Evolutionary conservation across 1,284 basidiomycete genomes (phyloP), one percentile per base, ranked within the genome.

Genomic region (Heimioporus punctisporus): DNA sequence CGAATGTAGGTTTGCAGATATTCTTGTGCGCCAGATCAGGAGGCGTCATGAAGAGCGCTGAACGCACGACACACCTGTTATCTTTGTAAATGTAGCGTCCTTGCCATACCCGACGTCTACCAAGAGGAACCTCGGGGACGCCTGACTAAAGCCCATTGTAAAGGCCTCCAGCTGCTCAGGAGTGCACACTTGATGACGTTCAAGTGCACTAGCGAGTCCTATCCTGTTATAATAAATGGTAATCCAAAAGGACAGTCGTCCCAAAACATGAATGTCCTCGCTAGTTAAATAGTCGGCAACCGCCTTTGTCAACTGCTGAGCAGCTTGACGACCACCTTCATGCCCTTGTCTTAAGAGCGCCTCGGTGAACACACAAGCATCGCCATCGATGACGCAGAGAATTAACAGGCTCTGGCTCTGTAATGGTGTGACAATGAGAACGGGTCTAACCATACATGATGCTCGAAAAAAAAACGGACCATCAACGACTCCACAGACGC

Each of bases 1-100:
- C 81, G 79, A 45, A 82, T 76, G 67, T 85, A 92, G n/a, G 89
- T 86, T 69, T 86, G 80, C 39, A 93, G 72, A 66, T 90, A 85
- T 68, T 91, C 91, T 92, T 62, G 28, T 25, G 46, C 39, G 25
- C 17, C n/a, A 23, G 23, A 41, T 59, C 26, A 52, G 47, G n/a
- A n/a, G n/a, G n/a, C n/a, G n/a, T n/a, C n/a, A n/a, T 49, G 47
- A 57, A 45, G 26, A 21, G 26, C 19, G 43, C 21, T 11, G 2
- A 48, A 46, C 27, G 21, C 4, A 41, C 7, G 19, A 54, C 66
- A 14, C 44, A 90, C 91, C 90, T 77, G 82, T 83, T 56, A 95
- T 88, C 72, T 94, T 95, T 26, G 76, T 74, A 63, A 87, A 85
- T 9, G 81, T 76, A 9, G 78, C 79, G 54, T 89, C 86, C 63